Evolutionary conservation across 768 basidiomycete species (phyloP).

Genomic region (Chlorophyllum brunneum): DNA sequence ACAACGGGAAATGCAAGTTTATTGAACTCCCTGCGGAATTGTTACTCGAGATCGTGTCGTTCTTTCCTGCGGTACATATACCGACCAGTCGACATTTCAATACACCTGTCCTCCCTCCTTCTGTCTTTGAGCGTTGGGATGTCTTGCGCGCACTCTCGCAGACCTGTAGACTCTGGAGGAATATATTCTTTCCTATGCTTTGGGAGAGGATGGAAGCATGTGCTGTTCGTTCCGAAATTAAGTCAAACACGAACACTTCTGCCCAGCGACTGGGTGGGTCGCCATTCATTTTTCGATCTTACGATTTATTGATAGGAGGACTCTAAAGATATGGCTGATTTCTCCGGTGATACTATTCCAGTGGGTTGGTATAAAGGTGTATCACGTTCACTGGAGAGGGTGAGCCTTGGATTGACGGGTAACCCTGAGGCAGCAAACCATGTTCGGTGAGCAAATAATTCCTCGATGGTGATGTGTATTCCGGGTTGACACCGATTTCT

Average conservation of each 20-base stretch:
- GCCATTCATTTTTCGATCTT: no score
- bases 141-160: constrained; percentile 31
- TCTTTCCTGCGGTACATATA: constrained; percentile 20
- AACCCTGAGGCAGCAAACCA: neutral
- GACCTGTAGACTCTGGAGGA: constrained; percentile 25
- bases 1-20: constrained; percentile 13
- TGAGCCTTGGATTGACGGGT: neutral
- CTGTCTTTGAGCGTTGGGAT: constrained; percentile 24
- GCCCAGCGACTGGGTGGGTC: no score
- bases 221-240: constrained; percentile 13
- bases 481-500: neutral
- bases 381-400: constrained; percentile 3
- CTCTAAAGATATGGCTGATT: neutral
- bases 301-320: no score
- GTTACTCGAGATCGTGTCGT: constrained; percentile 27
- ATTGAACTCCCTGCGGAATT: constrained; percentile 27
- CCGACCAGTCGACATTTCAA: constrained; percentile 15
- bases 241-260: no score
- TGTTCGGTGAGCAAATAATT: constrained; percentile 9
- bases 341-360: neutral
- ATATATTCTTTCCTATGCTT: constrained; percentile 24
- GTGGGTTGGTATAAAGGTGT: neutral
- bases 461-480: neutral
- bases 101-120: constrained; percentile 16
- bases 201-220: constrained; percentile 31